Conservation (phyloP, 1,284 basidiomycete genomes). For the Cutaneotrichosporon sp. region DNA sequence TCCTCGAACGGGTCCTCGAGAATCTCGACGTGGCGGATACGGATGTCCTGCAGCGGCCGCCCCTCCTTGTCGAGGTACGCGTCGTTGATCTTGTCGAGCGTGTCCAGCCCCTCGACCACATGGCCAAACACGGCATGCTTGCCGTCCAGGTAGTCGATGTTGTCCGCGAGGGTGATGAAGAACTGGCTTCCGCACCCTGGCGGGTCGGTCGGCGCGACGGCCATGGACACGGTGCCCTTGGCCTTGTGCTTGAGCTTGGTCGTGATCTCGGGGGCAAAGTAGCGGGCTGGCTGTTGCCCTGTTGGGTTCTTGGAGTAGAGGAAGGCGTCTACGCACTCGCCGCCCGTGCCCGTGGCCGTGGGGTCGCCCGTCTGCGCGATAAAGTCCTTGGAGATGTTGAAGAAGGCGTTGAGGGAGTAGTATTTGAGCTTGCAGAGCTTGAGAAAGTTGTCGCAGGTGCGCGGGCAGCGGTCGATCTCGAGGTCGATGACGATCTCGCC, state of each 20-base stretch:
- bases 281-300: conserved; percentile 60
- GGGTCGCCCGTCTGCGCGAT: conserved; percentile 94
- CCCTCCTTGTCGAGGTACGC: conserved; percentile 85
- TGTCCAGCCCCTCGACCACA: conserved; percentile 92
- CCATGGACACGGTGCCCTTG: conserved; percentile 95
- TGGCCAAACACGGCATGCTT: conserved; percentile 95
- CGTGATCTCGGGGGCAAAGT: conserved; percentile 82
- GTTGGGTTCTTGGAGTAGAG: conserved; percentile 56
- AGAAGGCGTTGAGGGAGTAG: conserved; percentile 94
- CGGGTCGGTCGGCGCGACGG: conserved; percentile 69
- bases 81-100: conserved; percentile 89
- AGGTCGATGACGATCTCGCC: conserved; percentile 96
- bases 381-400: conserved; percentile 97
- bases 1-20: conserved; percentile 96
- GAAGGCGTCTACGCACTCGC: conserved; percentile 75
- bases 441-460: conserved; percentile 90
- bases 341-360: conserved; percentile 89
- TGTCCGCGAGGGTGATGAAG: conserved; percentile 88
- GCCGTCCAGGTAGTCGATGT: conserved; percentile 92
- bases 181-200: conserved; percentile 94
- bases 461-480: conserved; percentile 86
- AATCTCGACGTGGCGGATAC: conserved; percentile 89
- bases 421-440: conserved; percentile 97
- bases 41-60: conserved; percentile 86
- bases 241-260: conserved; percentile 74